phyloP scores from a whole-genome alignment of 1,284 basidiomycete genomes.

The Uromyces viciae-fabae region DNA sequence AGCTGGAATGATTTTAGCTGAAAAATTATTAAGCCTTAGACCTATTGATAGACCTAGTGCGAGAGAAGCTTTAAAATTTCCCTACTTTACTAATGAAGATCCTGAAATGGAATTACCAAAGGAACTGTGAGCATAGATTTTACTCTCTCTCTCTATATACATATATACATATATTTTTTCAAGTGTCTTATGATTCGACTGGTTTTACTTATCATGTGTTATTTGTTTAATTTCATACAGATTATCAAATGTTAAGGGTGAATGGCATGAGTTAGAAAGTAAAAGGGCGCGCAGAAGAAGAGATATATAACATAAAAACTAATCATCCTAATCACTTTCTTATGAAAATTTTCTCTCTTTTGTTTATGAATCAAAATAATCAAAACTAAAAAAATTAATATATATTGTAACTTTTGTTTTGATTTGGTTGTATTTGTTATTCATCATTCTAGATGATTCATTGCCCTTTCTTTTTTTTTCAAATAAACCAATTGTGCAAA shows the following conservation, averaged over 20 bases:
- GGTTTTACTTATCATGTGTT: neutral
- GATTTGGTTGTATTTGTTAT: no score
- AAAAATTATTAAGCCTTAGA: slow-evolving; percentile 51
- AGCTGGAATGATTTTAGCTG: slow-evolving; percentile 50
- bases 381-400: no score
- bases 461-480: neutral
- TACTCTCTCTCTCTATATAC: neutral
- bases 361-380: neutral
- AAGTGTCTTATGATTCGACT: neutral
- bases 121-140: slow-evolving; percentile 26
- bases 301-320: neutral
- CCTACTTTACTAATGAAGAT: slow-evolving; percentile 50
- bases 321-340: neutral
- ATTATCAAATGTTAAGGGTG: slow-evolving; percentile 51
- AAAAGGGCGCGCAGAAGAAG: slow-evolving; percentile 41
- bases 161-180: neutral
- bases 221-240: slow-evolving; percentile 17
- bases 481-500: neutral
- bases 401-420: no score
- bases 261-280: slow-evolving; percentile 55
- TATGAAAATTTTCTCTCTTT: neutral
- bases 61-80: slow-evolving; percentile 47
- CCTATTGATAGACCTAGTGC: slow-evolving; percentile 49
- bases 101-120: slow-evolving; percentile 51
- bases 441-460: no score